Percentiles rank a stretch among this genome's conserved stretches.
Evolutionary conservation across 78 protist species (phyloP).

Genomic region (Pelomyxa schiedti): DNA sequence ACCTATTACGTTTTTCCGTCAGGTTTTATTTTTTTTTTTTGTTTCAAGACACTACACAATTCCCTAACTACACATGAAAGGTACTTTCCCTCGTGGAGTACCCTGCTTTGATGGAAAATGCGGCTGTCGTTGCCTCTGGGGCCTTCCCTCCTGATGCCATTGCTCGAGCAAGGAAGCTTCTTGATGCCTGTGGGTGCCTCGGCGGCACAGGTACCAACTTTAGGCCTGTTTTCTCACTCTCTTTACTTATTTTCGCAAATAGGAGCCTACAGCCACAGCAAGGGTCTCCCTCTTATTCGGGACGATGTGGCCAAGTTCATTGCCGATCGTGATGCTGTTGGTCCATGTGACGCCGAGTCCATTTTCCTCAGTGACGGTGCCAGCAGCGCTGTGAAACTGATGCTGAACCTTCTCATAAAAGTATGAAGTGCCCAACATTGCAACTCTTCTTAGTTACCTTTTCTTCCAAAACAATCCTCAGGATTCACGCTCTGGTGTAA

Average conservation of each 20-base stretch:
- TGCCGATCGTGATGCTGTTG: slow-evolving; percentile 53
- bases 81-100: slow-evolving; percentile 53
- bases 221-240: no score
- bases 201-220: slow-evolving; percentile 63
- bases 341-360: slow-evolving; percentile 46
- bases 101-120: slow-evolving; percentile 33
- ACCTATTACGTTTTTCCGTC: slow-evolving; percentile 90
- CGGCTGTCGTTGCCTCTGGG: no score
- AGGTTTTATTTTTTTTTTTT: no score
- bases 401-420: slow-evolving; percentile 39
- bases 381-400: slow-evolving; percentile 53
- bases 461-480: no score
- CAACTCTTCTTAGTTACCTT: no score
- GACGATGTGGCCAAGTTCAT: slow-evolving; percentile 80
- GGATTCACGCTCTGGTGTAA: no score
- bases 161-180: slow-evolving; percentile 39
- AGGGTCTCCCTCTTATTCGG: slow-evolving; percentile 70
- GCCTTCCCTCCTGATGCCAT: slow-evolving; percentile 76
- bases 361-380: slow-evolving; percentile 98
- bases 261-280: slow-evolving; percentile 86
- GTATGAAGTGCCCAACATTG: no score
- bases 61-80: no score
- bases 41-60: no score
- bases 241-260: no score
- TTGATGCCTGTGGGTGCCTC: slow-evolving; percentile 1